phyloP scores from a whole-genome alignment of 768 basidiomycete species.

The Pleurotus salmoneostramineus region DNA sequence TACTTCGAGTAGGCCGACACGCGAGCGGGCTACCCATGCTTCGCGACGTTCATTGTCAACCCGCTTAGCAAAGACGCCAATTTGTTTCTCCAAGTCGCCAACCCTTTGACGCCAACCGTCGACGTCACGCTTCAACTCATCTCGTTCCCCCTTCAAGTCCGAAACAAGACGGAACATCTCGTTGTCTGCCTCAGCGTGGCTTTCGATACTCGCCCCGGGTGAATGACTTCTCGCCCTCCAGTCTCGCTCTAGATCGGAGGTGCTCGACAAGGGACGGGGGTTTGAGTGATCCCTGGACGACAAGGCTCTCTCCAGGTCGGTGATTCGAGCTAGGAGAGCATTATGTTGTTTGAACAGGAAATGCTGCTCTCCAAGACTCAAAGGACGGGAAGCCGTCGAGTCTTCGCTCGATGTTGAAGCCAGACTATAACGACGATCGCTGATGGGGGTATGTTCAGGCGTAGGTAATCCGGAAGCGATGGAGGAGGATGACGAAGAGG shows the following conservation, averaged over 20 bases:
- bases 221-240: conserved; percentile 17
- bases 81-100: conserved; percentile 68
- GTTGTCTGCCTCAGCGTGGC: conserved; percentile 54
- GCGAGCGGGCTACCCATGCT: conserved; percentile 80
- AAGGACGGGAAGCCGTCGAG: conserved; percentile 42
- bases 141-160: conserved; percentile 84
- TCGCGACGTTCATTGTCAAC: conserved; percentile 80
- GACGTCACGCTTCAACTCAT: conserved; percentile 84
- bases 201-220: conserved; percentile 17
- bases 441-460: conserved; percentile 69
- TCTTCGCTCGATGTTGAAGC: conserved; percentile 26
- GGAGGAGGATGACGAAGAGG: conserved; percentile 31
- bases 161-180: conserved; percentile 75
- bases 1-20: conserved; percentile 57
- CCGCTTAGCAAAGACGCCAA: conserved; percentile 58
- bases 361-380: conserved; percentile 75
- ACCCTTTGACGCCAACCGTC: conserved; percentile 84
- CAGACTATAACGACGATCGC: conserved; percentile 36
- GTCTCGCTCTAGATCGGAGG: conserved; percentile 31
- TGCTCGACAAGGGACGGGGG: conserved; percentile 50
- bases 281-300: conserved; percentile 35
- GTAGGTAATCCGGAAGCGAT: conserved; percentile 54
- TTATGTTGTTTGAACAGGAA: conserved; percentile 86
- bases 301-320: conserved; percentile 72
- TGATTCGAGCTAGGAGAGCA: conserved; percentile 76